phyloP scores from a whole-genome alignment of 441 rosid genomes.

The Melastoma candidum region DNA sequence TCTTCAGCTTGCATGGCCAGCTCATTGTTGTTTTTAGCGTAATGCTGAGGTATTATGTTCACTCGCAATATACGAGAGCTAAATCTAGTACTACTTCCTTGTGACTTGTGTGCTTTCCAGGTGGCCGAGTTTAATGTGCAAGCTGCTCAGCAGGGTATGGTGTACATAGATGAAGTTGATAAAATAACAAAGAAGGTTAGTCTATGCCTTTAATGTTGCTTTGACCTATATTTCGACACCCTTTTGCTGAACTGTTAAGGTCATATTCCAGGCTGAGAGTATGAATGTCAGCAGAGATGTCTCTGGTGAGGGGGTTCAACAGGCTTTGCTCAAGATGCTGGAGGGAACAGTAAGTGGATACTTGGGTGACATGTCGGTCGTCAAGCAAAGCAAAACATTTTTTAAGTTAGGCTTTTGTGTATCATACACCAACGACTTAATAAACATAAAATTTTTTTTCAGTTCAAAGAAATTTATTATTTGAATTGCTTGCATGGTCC shows the following conservation, averaged over 20 bases:
- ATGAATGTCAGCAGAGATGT: constrained; percentile 89
- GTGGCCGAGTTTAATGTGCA: constrained; percentile 85
- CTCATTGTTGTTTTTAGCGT: no score
- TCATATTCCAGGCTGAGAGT: constrained; percentile 72
- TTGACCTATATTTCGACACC: constrained; percentile 5
- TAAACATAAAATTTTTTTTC: no score
- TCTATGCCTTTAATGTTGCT: constrained; percentile 1
- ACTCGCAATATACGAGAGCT: constrained; percentile 1
- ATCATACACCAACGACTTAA: no score
- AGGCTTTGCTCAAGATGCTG: constrained; percentile 84
- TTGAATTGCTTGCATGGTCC: no score
- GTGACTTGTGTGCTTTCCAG: constrained; percentile 20
- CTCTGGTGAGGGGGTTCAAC: constrained; percentile 97
- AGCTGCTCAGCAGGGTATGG: constrained; percentile 96
- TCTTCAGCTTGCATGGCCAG: no score
- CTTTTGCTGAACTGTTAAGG: constrained; percentile 8
- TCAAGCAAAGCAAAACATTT: no score
- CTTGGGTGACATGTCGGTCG: no score
- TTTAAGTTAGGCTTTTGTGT: no score
- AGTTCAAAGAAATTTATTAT: no score
- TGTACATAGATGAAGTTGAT: constrained; percentile 96
- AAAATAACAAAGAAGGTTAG: constrained; percentile 88
- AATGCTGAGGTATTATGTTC: not conserved
- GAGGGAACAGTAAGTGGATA: constrained; percentile 86
- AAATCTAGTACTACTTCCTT: not conserved